Conservation (phyloP, 192 early-diverging fungal genomes). For the Backusella circina region DNA sequence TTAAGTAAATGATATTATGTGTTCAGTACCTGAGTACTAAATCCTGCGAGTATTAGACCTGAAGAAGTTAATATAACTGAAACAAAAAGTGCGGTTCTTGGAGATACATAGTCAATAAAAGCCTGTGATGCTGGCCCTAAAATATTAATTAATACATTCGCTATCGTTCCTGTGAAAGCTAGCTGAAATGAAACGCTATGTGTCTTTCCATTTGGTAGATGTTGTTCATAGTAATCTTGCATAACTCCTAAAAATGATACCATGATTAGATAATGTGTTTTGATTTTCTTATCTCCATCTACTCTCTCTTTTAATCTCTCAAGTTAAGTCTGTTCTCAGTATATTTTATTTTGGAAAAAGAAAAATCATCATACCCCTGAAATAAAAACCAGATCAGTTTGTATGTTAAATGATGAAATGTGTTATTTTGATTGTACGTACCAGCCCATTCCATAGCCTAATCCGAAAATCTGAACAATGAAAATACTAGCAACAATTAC, state of each 20-base stretch:
- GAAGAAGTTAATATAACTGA: neutral
- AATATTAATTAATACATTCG: conserved; percentile 20
- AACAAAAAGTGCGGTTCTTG: conserved; percentile 1
- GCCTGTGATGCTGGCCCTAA: conserved; percentile 15
- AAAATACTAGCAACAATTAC: conserved; percentile 17
- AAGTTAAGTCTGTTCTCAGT: neutral
- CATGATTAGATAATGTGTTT: neutral
- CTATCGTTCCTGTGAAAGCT: conserved; percentile 22
- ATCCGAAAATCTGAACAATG: conserved; percentile 9
- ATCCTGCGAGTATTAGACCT: conserved; percentile 20
- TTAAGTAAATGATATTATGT: neutral
- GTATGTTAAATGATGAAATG: neutral
- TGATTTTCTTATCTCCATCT: neutral
- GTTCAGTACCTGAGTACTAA: conserved; percentile 16
- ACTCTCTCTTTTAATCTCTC: neutral
- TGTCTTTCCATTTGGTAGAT: neutral
- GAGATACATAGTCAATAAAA: neutral
- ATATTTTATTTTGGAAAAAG: neutral
- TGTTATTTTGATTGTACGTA: conserved; percentile 4
- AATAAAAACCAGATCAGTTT: neutral
- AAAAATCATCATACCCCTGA: conserved; percentile 5
- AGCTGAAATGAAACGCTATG: conserved; percentile 3
- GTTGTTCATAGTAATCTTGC: conserved; percentile 22
- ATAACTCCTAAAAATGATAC: conserved; percentile 21
- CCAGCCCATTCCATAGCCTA: conserved; percentile 23